Conservation (phyloP, 78 protist genomes). For the Tieghemostelium lacteum region DNA sequence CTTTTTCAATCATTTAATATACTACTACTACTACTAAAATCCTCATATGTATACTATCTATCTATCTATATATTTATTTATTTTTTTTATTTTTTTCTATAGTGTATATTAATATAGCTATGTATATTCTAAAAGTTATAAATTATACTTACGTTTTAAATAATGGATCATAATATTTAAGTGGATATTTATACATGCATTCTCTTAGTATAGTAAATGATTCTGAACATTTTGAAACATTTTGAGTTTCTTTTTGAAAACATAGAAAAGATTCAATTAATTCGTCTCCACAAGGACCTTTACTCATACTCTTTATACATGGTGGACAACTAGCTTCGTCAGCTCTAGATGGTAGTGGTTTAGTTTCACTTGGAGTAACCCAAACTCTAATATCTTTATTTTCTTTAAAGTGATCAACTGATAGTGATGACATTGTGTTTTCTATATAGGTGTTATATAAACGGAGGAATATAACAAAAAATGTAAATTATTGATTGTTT, state of each 20-base stretch:
- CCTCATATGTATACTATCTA: too few species aligned
- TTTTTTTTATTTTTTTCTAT: too few species aligned
- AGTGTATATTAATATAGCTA: too few species aligned
- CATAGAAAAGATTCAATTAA: constrained; percentile 35
- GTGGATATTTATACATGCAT: constrained; percentile 46
- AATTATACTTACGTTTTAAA: constrained; percentile 27
- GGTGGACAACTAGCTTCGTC: constrained; percentile 64
- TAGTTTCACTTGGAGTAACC: constrained; percentile 24
- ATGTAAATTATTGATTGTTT: too few species aligned
- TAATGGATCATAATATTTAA: constrained; percentile 57
- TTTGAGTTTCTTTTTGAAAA: constrained; percentile 42
- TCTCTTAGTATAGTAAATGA: constrained; percentile 27
- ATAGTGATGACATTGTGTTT: not conserved
- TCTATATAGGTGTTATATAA: too few species aligned
- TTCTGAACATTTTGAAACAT: constrained; percentile 7
- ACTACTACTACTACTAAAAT: too few species aligned
- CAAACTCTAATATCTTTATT: constrained; percentile 30
- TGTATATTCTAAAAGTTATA: not conserved
- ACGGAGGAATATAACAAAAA: too few species aligned
- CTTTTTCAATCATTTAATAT: too few species aligned
- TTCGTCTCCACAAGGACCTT: constrained; percentile 56
- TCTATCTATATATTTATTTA: too few species aligned
- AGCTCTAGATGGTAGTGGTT: constrained; percentile 39
- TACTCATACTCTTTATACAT: constrained; percentile 39
- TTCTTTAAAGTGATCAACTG: constrained; percentile 25